Evolutionary conservation across 2,329 filamentous ascomycete genomes (phyloP).

Genomic region (Hypoxylon sp.): DNA sequence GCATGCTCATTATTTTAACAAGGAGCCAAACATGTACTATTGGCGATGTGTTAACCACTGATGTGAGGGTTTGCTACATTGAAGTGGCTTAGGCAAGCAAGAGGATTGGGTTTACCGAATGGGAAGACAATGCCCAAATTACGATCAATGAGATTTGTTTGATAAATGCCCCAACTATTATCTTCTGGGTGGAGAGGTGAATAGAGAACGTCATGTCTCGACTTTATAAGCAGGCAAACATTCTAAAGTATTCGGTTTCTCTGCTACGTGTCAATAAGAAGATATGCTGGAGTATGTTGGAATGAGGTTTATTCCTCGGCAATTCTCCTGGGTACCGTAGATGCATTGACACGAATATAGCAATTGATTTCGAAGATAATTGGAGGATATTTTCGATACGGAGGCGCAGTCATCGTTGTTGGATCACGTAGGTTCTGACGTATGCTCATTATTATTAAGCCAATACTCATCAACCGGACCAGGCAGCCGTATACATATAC

Average conservation of each 20-base stretch:
- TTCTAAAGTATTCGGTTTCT: background rate
- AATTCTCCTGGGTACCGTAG: constrained; percentile 8
- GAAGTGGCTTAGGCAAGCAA: constrained; percentile 1
- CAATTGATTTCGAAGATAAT: constrained; percentile 10
- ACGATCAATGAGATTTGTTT: background rate
- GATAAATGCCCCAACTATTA: background rate
- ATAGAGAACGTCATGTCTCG: background rate
- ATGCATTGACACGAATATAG: constrained; percentile 34
- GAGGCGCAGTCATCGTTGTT: constrained; percentile 24
- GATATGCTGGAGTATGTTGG: background rate
- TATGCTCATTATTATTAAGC: constrained; percentile 18
- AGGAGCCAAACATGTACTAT: too few species aligned
- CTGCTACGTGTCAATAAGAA: constrained; percentile 29
- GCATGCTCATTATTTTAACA: too few species aligned
- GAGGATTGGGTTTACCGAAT: background rate
- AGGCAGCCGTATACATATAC: constrained; percentile 6
- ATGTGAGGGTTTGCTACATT: background rate
- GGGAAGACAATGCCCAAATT: background rate
- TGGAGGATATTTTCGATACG: constrained; percentile 15
- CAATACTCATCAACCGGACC: constrained; percentile 13
- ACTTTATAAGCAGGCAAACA: background rate
- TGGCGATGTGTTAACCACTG: too few species aligned
- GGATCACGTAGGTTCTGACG: constrained; percentile 35
- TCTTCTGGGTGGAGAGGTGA: background rate
- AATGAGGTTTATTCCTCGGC: constrained; percentile 6